Conservation (phyloP, 805 yeast species). For the Soucietia sequanensis region DNA sequence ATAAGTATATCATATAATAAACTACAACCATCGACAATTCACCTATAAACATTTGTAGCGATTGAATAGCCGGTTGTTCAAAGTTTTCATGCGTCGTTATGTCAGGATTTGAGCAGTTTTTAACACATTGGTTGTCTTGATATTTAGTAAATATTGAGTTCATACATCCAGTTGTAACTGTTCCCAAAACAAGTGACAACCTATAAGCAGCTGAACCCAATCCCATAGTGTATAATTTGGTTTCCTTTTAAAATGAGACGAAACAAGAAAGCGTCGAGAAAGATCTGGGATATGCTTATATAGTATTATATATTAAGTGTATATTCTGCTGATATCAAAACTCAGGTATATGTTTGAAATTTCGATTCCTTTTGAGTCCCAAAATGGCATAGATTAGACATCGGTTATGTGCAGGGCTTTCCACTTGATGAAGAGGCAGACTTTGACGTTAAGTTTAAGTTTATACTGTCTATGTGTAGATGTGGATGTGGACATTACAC, state of each 20-base stretch:
- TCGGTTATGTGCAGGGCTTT: no score
- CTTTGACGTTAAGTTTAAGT: no score
- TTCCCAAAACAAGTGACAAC: constrained; percentile 37
- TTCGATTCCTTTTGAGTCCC: no score
- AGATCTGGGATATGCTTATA: constrained; percentile 8
- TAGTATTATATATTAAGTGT: background rate
- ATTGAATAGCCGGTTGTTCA: constrained; percentile 78
- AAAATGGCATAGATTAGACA: no score
- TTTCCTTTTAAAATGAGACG: no score
- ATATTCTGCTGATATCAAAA: background rate
- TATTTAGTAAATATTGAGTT: constrained; percentile 73
- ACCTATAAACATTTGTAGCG: constrained; percentile 79
- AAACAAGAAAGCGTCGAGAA: no score
- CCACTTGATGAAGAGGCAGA: no score
- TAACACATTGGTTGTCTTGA: constrained; percentile 74
- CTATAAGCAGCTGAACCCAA: constrained; percentile 2
- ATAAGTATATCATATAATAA: constrained; percentile 27
- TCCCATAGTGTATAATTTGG: no score
- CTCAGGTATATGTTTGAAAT: background rate
- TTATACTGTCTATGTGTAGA: no score
- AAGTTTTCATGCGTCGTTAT: constrained; percentile 45
- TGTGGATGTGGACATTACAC: no score
- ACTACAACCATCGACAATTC: constrained; percentile 54
- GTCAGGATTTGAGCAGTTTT: constrained; percentile 48
- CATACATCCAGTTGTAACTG: constrained; percentile 65